Conservation (phyloP, 306 rosid genomes). For the Prunus mume region DNA sequence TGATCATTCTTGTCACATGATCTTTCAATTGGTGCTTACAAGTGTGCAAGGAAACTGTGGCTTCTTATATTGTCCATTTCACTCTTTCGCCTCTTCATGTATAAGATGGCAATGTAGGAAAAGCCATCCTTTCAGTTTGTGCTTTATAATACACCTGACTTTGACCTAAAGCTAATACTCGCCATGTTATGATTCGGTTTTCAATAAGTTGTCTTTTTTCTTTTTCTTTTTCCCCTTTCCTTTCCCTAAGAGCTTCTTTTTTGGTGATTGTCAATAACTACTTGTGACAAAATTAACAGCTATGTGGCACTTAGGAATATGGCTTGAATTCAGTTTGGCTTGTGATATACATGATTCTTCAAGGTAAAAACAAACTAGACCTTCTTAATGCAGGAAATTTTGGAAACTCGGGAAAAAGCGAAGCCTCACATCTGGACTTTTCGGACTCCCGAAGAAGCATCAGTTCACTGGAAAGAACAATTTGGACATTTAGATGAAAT, state of each 20-base stretch:
- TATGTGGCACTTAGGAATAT: neutral
- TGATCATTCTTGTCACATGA: neutral
- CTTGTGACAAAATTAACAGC: neutral
- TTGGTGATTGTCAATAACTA: neutral
- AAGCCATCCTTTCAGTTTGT: neutral
- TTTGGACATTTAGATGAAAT: slow-evolving; percentile 64
- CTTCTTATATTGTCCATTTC: neutral
- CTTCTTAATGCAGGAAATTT: slow-evolving; percentile 63
- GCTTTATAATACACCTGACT: too few relatives aligned
- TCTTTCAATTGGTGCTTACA: neutral
- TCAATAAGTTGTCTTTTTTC: neutral
- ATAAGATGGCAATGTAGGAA: too few relatives aligned
- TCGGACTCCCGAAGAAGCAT: slow-evolving; percentile 73
- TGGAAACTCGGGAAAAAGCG: slow-evolving; percentile 60
- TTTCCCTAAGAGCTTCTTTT: neutral
- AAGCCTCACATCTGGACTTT: slow-evolving; percentile 71
- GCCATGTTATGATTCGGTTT: neutral
- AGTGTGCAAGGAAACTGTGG: neutral
- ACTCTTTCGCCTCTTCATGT: neutral
- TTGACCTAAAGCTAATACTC: neutral
- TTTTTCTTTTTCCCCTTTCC: neutral
- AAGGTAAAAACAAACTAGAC: slow-evolving; percentile 12
- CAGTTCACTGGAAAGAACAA: slow-evolving; percentile 47
- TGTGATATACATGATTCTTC: neutral
- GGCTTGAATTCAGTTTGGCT: neutral